Percentiles rank a stretch among this genome's conserved stretches.
Conservation (phyloP, 768 basidiomycete genomes). For the Mycena floridula region DNA sequence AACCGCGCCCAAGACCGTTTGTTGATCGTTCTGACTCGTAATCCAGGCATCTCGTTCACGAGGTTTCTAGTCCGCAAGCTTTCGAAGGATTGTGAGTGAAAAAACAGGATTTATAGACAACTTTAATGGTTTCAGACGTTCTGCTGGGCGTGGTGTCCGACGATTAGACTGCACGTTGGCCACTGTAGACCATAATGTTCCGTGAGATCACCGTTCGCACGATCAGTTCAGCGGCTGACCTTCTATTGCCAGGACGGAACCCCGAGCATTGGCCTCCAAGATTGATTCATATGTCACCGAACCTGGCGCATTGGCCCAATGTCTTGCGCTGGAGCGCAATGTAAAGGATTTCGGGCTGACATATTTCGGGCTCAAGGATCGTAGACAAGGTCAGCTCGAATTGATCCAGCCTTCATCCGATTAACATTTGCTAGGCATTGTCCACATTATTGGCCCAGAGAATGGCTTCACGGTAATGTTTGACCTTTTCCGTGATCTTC, state of each 20-base stretch:
- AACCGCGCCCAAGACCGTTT: background rate
- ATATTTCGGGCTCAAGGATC: constrained; percentile 58
- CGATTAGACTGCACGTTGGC: constrained; percentile 57
- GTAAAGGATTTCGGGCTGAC: constrained; percentile 61
- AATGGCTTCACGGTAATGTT: constrained; percentile 51
- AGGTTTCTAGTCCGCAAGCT: constrained; percentile 62
- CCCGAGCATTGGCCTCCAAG: constrained; percentile 44
- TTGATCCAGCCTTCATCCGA: constrained; percentile 3
- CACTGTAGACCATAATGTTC: constrained; percentile 57
- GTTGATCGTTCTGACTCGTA: background rate
- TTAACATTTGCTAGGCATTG: constrained; percentile 30
- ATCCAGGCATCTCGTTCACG: constrained; percentile 38
- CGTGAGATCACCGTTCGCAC: constrained; percentile 29
- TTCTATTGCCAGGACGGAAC: constrained; percentile 25
- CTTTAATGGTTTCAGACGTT: constrained; percentile 25
- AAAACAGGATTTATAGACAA: background rate
- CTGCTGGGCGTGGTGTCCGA: constrained; percentile 46
- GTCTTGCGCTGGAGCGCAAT: constrained; percentile 51
- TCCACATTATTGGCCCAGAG: constrained; percentile 61
- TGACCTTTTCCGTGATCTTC: background rate
- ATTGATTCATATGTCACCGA: constrained; percentile 47
- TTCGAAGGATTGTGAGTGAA: constrained; percentile 50
- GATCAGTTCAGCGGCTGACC: background rate
- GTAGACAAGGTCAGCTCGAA: constrained; percentile 45
- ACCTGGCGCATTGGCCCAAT: constrained; percentile 52